Conservation (phyloP, 2,329 filamentous ascomycete species). For the Colletotrichum noveboracense region DNA sequence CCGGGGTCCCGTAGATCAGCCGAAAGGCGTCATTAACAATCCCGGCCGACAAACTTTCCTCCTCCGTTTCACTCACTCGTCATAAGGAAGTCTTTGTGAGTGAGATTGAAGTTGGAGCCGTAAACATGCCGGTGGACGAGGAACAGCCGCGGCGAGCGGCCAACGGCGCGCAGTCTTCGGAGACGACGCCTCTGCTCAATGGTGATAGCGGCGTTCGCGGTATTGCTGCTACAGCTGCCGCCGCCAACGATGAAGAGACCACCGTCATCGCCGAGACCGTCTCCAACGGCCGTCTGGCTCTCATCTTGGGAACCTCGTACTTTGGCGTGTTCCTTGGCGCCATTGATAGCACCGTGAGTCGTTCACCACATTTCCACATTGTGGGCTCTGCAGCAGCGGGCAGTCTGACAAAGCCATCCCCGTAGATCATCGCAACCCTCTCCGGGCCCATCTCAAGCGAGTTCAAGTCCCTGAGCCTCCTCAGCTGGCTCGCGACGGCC, state of each 20-base stretch:
- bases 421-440: conserved; percentile 75
- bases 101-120: not conserved
- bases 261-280: conserved; percentile 54
- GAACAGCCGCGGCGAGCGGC: not conserved
- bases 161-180: not conserved
- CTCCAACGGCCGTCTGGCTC: conserved; percentile 50
- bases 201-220: not conserved
- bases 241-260: conserved; percentile 45
- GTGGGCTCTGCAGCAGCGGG: not conserved
- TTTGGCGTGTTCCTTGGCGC: conserved; percentile 69
- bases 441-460: conserved; percentile 83
- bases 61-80: not conserved
- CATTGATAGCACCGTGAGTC: conserved; percentile 51
- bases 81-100: not conserved
- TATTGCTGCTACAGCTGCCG: not conserved
- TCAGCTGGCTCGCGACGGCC: conserved; percentile 87
- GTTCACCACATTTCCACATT: not conserved
- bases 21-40: not conserved
- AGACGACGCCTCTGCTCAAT: conserved; percentile 20
- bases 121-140: conserved; percentile 10
- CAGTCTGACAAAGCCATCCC: not conserved
- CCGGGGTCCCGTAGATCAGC: conserved; percentile 2
- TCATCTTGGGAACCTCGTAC: conserved; percentile 60
- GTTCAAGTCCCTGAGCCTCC: conserved; percentile 79
- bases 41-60: not conserved